A percentile compares a stretch with the other conserved stretches of the same genome.
Evolutionary conservation across 1,284 basidiomycete genomes (phyloP).

Genomic region (Volvariella surrecta): DNA sequence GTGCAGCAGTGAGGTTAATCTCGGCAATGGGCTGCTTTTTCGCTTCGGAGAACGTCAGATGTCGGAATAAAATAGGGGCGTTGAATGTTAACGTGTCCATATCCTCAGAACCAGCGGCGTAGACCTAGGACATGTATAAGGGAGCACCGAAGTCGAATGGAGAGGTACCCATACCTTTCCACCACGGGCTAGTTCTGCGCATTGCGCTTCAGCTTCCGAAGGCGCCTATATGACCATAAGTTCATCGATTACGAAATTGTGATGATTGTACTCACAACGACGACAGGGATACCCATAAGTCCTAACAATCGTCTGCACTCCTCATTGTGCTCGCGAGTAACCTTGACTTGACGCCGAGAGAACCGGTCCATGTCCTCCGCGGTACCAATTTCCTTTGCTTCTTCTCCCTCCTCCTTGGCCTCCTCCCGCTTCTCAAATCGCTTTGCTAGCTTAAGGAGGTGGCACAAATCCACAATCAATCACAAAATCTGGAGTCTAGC

Average conservation of each 20-base stretch:
- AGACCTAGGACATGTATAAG: conserved; percentile 52
- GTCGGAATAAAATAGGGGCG: conserved; percentile 86
- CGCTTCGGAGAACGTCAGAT: conserved; percentile 98
- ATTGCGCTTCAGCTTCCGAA: conserved; percentile 98
- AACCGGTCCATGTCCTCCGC: conserved; percentile 90
- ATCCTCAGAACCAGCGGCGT: conserved; percentile 96
- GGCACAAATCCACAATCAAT: background rate
- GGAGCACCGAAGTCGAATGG: background rate
- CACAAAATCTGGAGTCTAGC: no score
- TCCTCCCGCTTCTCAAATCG: conserved; percentile 89
- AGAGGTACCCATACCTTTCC: conserved; percentile 67
- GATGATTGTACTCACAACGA: conserved; percentile 50
- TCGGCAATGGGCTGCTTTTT: conserved; percentile 98
- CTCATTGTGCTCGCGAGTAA: conserved; percentile 94
- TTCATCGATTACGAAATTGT: conserved; percentile 1
- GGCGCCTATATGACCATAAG: conserved; percentile 72
- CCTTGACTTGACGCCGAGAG: conserved; percentile 87
- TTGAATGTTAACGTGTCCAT: conserved; percentile 99
- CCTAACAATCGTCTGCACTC: conserved; percentile 85
- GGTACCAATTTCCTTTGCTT: conserved; percentile 94
- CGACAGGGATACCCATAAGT: conserved; percentile 96
- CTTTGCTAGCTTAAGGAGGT: conserved; percentile 65
- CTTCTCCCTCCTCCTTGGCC: conserved; percentile 90
- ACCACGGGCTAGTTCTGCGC: conserved; percentile 92
- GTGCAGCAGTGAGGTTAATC: conserved; percentile 75